Evolutionary conservation across 768 basidiomycete genomes (phyloP).

Genomic region (Lyophyllum shimeji): DNA sequence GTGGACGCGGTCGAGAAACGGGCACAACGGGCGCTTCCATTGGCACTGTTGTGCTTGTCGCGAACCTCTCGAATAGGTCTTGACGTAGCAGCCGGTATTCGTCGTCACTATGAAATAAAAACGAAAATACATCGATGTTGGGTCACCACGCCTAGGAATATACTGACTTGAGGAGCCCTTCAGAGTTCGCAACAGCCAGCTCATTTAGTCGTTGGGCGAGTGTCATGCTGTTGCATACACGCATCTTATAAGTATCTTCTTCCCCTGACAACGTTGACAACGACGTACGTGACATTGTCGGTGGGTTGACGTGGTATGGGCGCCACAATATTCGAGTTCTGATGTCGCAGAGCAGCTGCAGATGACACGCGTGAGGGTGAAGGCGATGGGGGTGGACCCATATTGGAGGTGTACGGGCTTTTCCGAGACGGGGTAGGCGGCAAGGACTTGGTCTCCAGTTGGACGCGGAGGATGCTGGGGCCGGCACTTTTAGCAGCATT

Average conservation of each 20-base stretch:
- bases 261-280: constrained; percentile 7
- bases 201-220: constrained; percentile 82
- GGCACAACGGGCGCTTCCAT: constrained; percentile 65
- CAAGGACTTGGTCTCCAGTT: constrained; percentile 18
- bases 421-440: constrained; percentile 22
- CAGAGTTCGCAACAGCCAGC: constrained; percentile 74
- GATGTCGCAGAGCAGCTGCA: constrained; percentile 22
- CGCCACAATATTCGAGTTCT: constrained; percentile 21
- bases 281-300: constrained; percentile 57
- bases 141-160: not conserved
- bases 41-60: constrained; percentile 56
- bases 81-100: constrained; percentile 84
- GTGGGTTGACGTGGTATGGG: constrained; percentile 35
- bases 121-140: not conserved
- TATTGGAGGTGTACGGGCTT: constrained; percentile 6
- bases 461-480: constrained; percentile 26
- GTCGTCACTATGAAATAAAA: constrained; percentile 65
- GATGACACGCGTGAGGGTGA: constrained; percentile 17
- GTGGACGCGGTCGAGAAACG: constrained; percentile 36
- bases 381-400: constrained; percentile 16
- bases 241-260: not conserved
- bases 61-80: constrained; percentile 80
- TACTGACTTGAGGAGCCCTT: constrained; percentile 73
- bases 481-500: constrained; percentile 20
- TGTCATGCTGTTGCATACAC: constrained; percentile 51